These are phyloP conservation scores for Hypoxylon sp. DNA, from an alignment of 2,329 filamentous ascomycete genomes.

Conservation along the genomic window DNA sequence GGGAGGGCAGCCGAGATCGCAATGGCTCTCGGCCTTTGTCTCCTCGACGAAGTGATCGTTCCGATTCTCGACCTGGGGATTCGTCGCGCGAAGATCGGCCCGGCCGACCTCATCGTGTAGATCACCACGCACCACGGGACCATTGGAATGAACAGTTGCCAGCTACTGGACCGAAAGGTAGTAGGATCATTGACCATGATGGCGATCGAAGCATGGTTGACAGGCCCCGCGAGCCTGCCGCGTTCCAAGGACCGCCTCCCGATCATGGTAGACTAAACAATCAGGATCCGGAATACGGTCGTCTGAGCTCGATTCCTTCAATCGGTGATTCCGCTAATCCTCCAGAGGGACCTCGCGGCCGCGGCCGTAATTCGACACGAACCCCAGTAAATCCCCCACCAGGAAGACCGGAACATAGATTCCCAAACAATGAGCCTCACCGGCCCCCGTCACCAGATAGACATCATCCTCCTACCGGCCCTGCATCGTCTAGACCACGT, in stretches of 20 bases:
- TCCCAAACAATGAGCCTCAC: slow-evolving; percentile 58
- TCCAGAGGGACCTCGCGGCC: slow-evolving; percentile 70
- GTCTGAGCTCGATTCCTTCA: slow-evolving; percentile 68
- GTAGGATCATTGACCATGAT: slow-evolving; percentile 56
- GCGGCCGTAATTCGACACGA: slow-evolving; percentile 62
- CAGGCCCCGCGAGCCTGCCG: slow-evolving; percentile 59
- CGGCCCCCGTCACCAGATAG: slow-evolving; percentile 65
- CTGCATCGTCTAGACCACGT: slow-evolving; percentile 64
- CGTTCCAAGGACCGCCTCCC: slow-evolving; percentile 58
- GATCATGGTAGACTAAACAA: slow-evolving; percentile 67
- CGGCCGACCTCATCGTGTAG: slow-evolving; percentile 59
- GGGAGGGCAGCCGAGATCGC: slow-evolving; percentile 64
- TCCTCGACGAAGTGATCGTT: slow-evolving; percentile 62
- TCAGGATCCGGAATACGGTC: slow-evolving; percentile 74
- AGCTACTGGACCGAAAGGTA: slow-evolving; percentile 46
- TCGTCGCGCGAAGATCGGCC: slow-evolving; percentile 63
- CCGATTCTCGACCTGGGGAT: slow-evolving; percentile 57
- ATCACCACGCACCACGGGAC: slow-evolving; percentile 54
- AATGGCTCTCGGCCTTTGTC: slow-evolving; percentile 59
- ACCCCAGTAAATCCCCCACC: slow-evolving; percentile 57
- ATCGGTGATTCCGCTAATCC: slow-evolving; percentile 59
- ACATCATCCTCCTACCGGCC: slow-evolving; percentile 66
- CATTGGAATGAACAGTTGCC: slow-evolving; percentile 51
- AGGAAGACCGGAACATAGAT: slow-evolving; percentile 61
- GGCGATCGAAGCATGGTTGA: slow-evolving; percentile 59